These are phyloP conservation scores for Chamaecyparis obtusa DNA, from an alignment of 75 land plant genomes.

Conservation along the genomic window DNA sequence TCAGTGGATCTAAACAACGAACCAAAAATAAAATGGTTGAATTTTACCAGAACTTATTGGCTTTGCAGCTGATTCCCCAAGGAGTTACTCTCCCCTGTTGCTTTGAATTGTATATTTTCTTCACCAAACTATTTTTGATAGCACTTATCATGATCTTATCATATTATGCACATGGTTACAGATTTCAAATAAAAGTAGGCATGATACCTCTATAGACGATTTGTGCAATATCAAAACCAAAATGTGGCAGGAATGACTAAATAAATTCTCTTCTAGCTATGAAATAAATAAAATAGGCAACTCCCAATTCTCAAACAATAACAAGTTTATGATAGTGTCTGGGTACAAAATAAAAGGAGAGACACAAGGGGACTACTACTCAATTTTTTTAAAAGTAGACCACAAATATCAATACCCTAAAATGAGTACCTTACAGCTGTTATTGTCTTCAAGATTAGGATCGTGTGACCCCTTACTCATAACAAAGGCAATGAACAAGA, in stretches of 20 bases:
- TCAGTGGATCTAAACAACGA: not conserved
- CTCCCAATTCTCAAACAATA: not conserved
- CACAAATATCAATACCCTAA: not conserved
- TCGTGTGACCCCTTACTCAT: not conserved
- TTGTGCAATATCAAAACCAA: not conserved
- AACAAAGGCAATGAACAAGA: not conserved
- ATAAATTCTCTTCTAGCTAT: not conserved
- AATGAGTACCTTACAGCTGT: not conserved
- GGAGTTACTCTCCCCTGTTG: not conserved
- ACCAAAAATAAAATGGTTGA: not conserved
- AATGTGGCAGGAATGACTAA: not conserved
- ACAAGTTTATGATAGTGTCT: not conserved
- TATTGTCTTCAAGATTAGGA: not conserved
- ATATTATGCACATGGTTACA: not conserved
- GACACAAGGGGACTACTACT: not conserved
- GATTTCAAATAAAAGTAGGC: not conserved
- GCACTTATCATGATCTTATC: not conserved
- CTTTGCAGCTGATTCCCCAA: not conserved
- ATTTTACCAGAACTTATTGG: not conserved
- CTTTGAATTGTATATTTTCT: not conserved
- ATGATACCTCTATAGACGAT: not conserved
- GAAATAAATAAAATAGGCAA: not conserved
- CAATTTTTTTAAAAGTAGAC: not conserved
- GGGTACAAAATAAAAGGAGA: not conserved
- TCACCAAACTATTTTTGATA: not conserved